These are phyloP conservation scores for Cordia subcordata DNA, from an alignment of 257 asterid genomes.

Conservation along the genomic window DNA sequence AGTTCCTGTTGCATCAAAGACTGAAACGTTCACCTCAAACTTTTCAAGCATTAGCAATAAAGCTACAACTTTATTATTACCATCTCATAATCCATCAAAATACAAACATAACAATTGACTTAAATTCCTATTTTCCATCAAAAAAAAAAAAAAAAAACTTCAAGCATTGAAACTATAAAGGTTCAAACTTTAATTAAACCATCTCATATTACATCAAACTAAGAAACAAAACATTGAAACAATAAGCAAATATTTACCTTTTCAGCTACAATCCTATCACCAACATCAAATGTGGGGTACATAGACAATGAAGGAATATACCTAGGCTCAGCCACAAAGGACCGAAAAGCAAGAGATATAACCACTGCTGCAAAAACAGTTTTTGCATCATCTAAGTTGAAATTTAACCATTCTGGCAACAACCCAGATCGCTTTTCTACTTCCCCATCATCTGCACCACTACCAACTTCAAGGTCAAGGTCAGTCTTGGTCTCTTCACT, in stretches of 20 bases:
- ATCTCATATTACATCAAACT: too few relatives aligned
- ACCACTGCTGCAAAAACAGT: constrained; percentile 76
- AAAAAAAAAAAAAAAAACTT: too few relatives aligned
- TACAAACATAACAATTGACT: too few relatives aligned
- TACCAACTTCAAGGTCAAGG: constrained; percentile 37
- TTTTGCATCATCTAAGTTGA: constrained; percentile 70
- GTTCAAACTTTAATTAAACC: too few relatives aligned
- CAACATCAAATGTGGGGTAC: constrained; percentile 95
- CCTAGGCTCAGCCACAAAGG: constrained; percentile 95
- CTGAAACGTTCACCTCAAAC: too few relatives aligned
- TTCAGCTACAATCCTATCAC: constrained; percentile 90
- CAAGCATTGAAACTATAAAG: too few relatives aligned
- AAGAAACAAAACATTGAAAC: neutral
- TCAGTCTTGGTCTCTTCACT: constrained; percentile 42
- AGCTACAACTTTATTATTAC: too few relatives aligned
- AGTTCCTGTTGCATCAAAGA: too few relatives aligned
- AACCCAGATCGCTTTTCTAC: constrained; percentile 44
- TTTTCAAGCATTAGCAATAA: too few relatives aligned
- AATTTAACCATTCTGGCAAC: constrained; percentile 79
- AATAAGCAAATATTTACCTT: constrained; percentile 39
- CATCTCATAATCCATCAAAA: too few relatives aligned
- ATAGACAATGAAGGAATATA: constrained; percentile 88
- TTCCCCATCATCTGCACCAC: constrained; percentile 48
- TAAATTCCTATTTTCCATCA: neutral
- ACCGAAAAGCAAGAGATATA: constrained; percentile 73